Conservation (phyloP, 2,329 filamentous ascomycete genomes). For the Exophiala xenobiotica region DNA sequence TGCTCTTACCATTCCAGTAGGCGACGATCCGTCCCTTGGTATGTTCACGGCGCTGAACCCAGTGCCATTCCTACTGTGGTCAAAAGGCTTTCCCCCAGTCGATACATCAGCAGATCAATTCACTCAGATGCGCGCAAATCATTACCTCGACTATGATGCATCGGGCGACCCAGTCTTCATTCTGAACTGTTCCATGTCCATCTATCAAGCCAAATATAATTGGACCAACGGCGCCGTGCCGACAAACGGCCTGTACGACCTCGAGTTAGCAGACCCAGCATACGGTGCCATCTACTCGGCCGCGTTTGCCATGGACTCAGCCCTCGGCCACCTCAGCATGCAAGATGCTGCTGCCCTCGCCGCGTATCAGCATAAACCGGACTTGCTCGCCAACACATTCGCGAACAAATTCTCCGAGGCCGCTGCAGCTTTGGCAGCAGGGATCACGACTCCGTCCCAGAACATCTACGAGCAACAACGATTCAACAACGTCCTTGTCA, state of each 20-base stretch:
- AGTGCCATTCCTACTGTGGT: constrained; percentile 24
- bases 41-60: constrained; percentile 23
- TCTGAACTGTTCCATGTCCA: constrained; percentile 21
- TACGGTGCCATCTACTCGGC: constrained; percentile 26
- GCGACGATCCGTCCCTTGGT: constrained; percentile 14
- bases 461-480: constrained; percentile 20
- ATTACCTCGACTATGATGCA: constrained; percentile 16
- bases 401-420: constrained; percentile 18
- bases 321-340: constrained; percentile 12
- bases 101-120: constrained; percentile 23
- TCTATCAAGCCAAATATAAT: constrained; percentile 24
- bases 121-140: constrained; percentile 11
- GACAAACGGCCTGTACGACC: constrained; percentile 5
- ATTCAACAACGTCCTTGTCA: constrained; percentile 16
- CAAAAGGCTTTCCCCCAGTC: constrained; percentile 27
- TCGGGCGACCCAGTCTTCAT: constrained; percentile 27
- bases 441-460: constrained; percentile 12
- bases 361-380: constrained; percentile 15
- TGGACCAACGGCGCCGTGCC: constrained; percentile 22
- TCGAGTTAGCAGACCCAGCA: constrained; percentile 9
- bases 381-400: constrained; percentile 18
- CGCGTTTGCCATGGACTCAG: constrained; percentile 12
- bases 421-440: constrained; percentile 18
- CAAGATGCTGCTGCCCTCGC: constrained; percentile 17
- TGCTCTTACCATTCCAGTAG: constrained; percentile 14